Evolutionary conservation across 2,329 filamentous ascomycete species (phyloP).

Genomic region (Verticillium dahliae): DNA sequence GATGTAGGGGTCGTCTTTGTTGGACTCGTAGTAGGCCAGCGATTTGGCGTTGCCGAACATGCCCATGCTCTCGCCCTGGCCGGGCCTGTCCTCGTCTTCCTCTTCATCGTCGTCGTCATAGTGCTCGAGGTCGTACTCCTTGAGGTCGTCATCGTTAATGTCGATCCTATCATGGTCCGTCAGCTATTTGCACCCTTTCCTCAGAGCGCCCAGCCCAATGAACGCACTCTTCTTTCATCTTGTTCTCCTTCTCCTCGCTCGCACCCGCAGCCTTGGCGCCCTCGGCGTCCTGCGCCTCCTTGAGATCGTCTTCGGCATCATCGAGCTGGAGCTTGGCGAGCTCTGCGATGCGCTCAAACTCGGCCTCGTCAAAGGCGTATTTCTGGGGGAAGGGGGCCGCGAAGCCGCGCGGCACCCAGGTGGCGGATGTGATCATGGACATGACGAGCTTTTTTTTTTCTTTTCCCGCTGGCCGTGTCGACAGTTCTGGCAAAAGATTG

Average conservation of each 20-base stretch:
- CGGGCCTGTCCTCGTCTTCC: constrained; percentile 43
- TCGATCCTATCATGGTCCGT: constrained; percentile 37
- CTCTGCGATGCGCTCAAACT: constrained; percentile 68
- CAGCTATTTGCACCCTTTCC: constrained; percentile 8
- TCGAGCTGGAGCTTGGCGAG: constrained; percentile 77
- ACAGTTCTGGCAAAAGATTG: too few species aligned
- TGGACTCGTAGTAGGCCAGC: constrained; percentile 86
- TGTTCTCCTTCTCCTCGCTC: constrained; percentile 18
- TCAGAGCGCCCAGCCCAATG: not conserved
- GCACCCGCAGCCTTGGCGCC: constrained; percentile 20
- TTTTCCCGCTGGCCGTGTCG: not conserved
- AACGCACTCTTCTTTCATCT: constrained; percentile 28
- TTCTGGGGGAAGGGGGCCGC: constrained; percentile 70
- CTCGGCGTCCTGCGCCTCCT: constrained; percentile 53
- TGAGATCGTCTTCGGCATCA: constrained; percentile 82
- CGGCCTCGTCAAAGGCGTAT: constrained; percentile 68
- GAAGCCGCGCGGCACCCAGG: constrained; percentile 72
- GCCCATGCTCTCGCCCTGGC: constrained; percentile 63
- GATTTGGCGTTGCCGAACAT: constrained; percentile 97
- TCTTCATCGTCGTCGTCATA: constrained; percentile 79
- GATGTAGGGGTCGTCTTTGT: constrained; percentile 95
- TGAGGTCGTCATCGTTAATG: constrained; percentile 76
- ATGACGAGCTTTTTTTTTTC: constrained; percentile 23
- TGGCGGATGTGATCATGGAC: constrained; percentile 72
- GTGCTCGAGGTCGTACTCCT: constrained; percentile 92